Conservation (phyloP, 441 rosid genomes). For the Dalechampia spathulata region DNA sequence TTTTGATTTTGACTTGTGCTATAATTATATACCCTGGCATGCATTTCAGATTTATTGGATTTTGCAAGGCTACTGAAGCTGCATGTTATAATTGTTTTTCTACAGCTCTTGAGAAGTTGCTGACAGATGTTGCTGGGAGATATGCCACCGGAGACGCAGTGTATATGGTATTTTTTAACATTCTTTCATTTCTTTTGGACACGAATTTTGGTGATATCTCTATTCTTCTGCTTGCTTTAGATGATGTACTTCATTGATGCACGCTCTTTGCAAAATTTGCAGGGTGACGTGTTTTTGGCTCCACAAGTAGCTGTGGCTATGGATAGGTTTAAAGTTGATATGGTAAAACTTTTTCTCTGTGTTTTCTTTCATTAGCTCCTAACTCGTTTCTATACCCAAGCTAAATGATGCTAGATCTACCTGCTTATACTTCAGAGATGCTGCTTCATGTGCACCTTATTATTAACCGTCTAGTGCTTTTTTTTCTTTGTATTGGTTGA, state of each 20-base stretch:
- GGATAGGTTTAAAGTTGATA: conserved; percentile 30
- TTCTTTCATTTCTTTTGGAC: neutral
- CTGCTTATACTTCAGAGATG: neutral
- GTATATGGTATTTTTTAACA: conserved; percentile 29
- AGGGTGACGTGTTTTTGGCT: conserved; percentile 59
- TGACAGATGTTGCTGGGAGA: conserved; percentile 27
- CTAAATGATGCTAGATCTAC: neutral
- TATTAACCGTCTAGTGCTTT: neutral
- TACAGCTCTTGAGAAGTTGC: conserved; percentile 51
- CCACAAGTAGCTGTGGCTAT: conserved; percentile 40
- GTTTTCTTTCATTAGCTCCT: neutral
- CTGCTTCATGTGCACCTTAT: too few relatives aligned
- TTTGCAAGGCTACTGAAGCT: neutral
- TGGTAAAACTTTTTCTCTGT: conserved; percentile 27
- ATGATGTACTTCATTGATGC: neutral
- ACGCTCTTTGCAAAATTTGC: conserved; percentile 4
- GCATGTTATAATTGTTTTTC: conserved; percentile 2
- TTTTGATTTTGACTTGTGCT: too few relatives aligned
- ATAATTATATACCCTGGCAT: too few relatives aligned
- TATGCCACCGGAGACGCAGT: conserved; percentile 51
- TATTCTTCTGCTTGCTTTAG: neutral
- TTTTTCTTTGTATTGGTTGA: neutral
- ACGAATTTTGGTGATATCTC: neutral
- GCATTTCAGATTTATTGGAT: neutral
- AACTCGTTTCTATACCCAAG: neutral